Conservation (phyloP, 129 eudicot species). For the Centaurea solstitialis region DNA sequence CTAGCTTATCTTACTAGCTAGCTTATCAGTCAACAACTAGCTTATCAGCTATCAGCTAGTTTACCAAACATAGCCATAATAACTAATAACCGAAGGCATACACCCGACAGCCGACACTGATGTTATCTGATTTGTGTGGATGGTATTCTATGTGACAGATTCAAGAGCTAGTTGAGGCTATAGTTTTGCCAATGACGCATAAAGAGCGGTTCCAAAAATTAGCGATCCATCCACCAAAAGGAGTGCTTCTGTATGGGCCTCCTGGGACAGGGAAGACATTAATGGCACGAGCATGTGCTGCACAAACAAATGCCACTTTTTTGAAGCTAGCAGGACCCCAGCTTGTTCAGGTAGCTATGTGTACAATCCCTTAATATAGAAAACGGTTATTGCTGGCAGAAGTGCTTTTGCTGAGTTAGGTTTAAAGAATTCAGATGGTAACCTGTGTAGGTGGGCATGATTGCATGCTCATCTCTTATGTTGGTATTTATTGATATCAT, state of each 20-base stretch:
- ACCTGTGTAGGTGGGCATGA: too few relatives aligned
- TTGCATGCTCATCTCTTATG: background rate
- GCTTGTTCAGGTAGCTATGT: conserved; percentile 81
- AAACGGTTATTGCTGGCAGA: background rate
- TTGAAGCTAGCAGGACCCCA: conserved; percentile 96
- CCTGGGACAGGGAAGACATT: conserved; percentile 98
- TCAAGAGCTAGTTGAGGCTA: conserved; percentile 95
- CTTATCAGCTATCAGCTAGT: too few relatives aligned
- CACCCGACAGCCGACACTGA: background rate
- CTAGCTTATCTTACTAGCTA: too few relatives aligned
- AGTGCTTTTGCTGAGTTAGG: background rate
- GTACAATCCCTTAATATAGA: background rate
- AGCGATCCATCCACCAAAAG: conserved; percentile 95
- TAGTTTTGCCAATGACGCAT: conserved; percentile 98
- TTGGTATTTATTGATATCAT: background rate
- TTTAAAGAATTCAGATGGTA: too few relatives aligned
- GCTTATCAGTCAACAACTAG: too few relatives aligned
- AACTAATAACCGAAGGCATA: background rate
- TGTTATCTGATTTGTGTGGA: background rate
- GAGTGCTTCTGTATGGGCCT: conserved; percentile 95
- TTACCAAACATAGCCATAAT: too few relatives aligned
- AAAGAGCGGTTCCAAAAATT: conserved; percentile 83
- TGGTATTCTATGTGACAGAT: conserved; percentile 47
- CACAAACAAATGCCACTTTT: conserved; percentile 97
- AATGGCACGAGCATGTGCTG: conserved; percentile 99